These are phyloP conservation scores for Aspergillus heteromorphus DNA, from an alignment of 495 filamentous ascomycete species.

Conservation along the genomic window DNA sequence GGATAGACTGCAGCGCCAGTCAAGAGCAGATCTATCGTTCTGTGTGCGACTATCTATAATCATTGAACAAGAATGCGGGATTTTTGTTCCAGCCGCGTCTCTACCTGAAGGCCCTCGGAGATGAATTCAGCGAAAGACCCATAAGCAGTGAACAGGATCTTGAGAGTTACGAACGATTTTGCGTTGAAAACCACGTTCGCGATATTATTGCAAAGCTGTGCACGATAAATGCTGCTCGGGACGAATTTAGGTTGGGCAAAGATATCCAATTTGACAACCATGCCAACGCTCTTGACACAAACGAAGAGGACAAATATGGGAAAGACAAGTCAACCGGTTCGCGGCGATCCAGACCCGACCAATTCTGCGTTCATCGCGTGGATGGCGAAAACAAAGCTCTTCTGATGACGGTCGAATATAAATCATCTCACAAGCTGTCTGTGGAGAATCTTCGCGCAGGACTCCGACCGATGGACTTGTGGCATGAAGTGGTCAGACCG, in stretches of 20 bases:
- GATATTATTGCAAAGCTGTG: conserved; percentile 24
- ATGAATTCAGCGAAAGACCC: conserved; percentile 2
- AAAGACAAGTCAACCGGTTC: neutral
- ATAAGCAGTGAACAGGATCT: conserved; percentile 28
- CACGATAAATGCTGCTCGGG: conserved; percentile 24
- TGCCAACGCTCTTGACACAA: conserved; percentile 20
- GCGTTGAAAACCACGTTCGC: conserved; percentile 25
- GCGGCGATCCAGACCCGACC: conserved; percentile 12
- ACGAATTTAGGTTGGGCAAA: conserved; percentile 21
- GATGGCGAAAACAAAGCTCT: conserved; percentile 18
- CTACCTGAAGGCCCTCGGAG: conserved; percentile 12
- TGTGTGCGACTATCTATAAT: conserved; percentile 20
- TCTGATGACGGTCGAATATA: conserved; percentile 30
- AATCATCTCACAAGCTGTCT: conserved; percentile 33
- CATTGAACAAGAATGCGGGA: conserved; percentile 5
- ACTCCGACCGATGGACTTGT: conserved; percentile 19
- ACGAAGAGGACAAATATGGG: neutral
- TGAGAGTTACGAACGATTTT: conserved; percentile 25
- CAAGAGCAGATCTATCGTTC: conserved; percentile 24
- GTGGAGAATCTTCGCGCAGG: conserved; percentile 26
- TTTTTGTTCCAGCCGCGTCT: conserved; percentile 10
- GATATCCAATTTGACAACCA: conserved; percentile 27
- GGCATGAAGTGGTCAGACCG: neutral
- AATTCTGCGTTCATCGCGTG: conserved; percentile 22
- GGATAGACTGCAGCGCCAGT: conserved; percentile 22